Conservation (phyloP, 2,329 filamentous ascomycete genomes). For the Phyllosticta ampelicida region DNA sequence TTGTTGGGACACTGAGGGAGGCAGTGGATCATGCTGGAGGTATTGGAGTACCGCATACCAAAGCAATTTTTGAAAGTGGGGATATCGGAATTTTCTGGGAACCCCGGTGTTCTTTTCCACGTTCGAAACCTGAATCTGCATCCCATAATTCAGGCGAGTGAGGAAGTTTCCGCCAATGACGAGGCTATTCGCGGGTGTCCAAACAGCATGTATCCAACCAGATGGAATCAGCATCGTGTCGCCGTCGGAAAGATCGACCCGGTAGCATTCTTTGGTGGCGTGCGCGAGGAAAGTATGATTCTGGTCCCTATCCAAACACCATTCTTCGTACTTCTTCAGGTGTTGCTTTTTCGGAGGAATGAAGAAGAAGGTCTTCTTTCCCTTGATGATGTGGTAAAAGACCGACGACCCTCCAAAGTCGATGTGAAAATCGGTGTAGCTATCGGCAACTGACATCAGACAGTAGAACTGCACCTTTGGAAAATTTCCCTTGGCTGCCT, state of each 20-base stretch:
- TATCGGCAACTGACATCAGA: slow-evolving; percentile 60
- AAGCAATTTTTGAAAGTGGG: slow-evolving; percentile 58
- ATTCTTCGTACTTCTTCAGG: slow-evolving; percentile 60
- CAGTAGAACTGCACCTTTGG: slow-evolving; percentile 59
- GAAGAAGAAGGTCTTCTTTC: slow-evolving; percentile 61
- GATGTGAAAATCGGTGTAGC: slow-evolving; percentile 62
- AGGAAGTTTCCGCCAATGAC: slow-evolving; percentile 64
- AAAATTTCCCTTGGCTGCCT: slow-evolving; percentile 43
- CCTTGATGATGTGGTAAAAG: slow-evolving; percentile 59
- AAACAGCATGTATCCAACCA: slow-evolving; percentile 62
- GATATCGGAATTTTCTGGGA: slow-evolving; percentile 54
- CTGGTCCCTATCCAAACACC: slow-evolving; percentile 56
- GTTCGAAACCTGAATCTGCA: slow-evolving; percentile 55
- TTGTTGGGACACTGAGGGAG: slow-evolving; percentile 42
- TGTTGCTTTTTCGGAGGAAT: slow-evolving; percentile 58
- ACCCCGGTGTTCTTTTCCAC: slow-evolving; percentile 59
- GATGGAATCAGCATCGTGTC: slow-evolving; percentile 63
- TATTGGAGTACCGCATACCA: slow-evolving; percentile 58
- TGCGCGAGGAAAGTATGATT: slow-evolving; percentile 55
- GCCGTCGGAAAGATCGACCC: slow-evolving; percentile 54
- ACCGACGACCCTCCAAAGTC: slow-evolving; percentile 62
- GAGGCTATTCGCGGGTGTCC: slow-evolving; percentile 58
- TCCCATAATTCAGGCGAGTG: slow-evolving; percentile 53
- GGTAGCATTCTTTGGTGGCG: slow-evolving; percentile 55
- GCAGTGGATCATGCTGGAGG: slow-evolving; percentile 53